Evolutionary conservation across 257 asterid species (phyloP), one percentile per base, ranked within the genome.

Genomic region (Coffea eugenioides): DNA sequence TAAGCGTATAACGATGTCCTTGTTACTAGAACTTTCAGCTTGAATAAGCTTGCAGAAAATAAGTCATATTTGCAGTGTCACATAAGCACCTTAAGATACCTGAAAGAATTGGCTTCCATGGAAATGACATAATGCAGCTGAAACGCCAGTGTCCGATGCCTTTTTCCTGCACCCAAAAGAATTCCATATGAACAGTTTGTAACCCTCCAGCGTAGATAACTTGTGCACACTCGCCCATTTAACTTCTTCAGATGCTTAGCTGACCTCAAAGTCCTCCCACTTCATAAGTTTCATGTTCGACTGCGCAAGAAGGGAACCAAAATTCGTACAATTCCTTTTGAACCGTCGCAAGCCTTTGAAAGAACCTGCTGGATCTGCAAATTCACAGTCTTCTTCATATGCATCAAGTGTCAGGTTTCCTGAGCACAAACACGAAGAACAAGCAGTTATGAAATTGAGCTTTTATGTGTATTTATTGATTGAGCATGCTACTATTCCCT

Each of bases 321-420:
- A 95, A 85, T 92, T 95, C n/a, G 97, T 92, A 68, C 99, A 95
- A 79, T 95, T 95, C 84, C 99, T 90, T 71, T 93, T 93, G 86
- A 93, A 93, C 56, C 98, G 84, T 16, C 80, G 83, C 46, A 93
- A 52, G 48, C 98, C 98, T 85, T 84, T 83, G 87, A 95, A 95
- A 5, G 98, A 93, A 83, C 98, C 97, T 21, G 99, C 99, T 73
- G 98, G 99, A 84, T 95, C 99, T 39, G 99, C 99, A 86, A 95
- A 95, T 82, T 95, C 98, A 79, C 99, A 95, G 18, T 91, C 87
- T 76, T 90, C 93, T 88, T 93, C 99, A 83, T 95, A 93, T 18
- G 97, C 98, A 85, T 82, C 92, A 74, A 89, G 75, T 8, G 96
- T 85, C 86, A 95, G 81, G 84, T 95, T 88, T 59, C 99, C 98